phyloP scores from a whole-genome alignment of 2,329 filamentous ascomycete genomes.

The Didymosphaeria variabile region DNA sequence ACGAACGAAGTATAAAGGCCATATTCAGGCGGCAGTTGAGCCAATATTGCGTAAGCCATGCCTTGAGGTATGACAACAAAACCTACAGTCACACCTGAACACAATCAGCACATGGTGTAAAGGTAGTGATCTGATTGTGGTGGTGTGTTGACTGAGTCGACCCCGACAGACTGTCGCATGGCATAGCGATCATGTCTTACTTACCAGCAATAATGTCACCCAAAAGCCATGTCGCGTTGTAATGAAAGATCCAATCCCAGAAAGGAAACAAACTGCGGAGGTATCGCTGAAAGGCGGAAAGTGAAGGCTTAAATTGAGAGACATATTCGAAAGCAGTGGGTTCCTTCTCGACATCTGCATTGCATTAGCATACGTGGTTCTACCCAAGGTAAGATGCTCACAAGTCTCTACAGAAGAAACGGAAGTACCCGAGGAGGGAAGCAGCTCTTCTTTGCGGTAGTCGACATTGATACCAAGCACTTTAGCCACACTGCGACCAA shows the following conservation, averaged over 20 bases:
- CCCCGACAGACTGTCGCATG: not conserved
- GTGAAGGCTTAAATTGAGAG: constrained; percentile 67
- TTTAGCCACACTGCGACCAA: constrained; percentile 68
- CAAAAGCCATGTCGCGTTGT: constrained; percentile 87
- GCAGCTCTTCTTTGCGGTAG: constrained; percentile 68
- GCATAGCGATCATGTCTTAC: too few species aligned
- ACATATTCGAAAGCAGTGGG: constrained; percentile 81
- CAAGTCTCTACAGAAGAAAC: constrained; percentile 68
- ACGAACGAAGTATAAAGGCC: constrained; percentile 96
- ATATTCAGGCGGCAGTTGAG: constrained; percentile 80
- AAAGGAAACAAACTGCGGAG: constrained; percentile 83
- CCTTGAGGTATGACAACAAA: constrained; percentile 92
- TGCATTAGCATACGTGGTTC: constrained; percentile 49
- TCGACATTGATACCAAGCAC: constrained; percentile 82
- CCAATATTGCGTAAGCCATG: constrained; percentile 92
- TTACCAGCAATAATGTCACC: constrained; percentile 89
- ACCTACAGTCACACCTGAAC: constrained; percentile 72
- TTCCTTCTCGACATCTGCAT: constrained; percentile 82
- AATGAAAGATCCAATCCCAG: constrained; percentile 84
- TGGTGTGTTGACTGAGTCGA: too few species aligned
- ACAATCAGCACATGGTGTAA: constrained; percentile 6
- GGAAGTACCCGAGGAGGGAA: constrained; percentile 63
- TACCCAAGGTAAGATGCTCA: constrained; percentile 14
- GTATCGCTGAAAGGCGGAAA: constrained; percentile 67
- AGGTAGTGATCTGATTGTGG: too few species aligned